Conservation (phyloP, 176 grass and related monocot genomes). For the Carex littledalei region DNA sequence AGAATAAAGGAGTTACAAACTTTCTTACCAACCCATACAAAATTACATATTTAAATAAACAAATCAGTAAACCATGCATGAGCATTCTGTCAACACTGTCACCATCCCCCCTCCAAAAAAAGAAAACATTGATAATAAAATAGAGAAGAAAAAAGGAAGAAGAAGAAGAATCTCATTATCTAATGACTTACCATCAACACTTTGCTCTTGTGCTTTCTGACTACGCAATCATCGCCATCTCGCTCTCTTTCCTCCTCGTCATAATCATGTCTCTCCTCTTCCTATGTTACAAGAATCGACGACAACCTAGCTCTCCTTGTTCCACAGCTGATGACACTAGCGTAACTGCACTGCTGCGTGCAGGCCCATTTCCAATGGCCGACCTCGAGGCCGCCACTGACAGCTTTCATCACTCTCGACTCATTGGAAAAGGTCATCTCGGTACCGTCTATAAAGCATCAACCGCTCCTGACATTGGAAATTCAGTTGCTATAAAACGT, state of each 20-base stretch:
- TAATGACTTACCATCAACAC: constrained; percentile 14
- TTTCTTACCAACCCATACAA: neutral
- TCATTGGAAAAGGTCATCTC: constrained; percentile 42
- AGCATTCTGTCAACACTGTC: neutral
- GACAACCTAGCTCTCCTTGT: neutral
- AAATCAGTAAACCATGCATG: neutral
- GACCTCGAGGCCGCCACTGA: constrained; percentile 60
- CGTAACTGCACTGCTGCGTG: constrained; percentile 12
- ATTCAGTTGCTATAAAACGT: constrained; percentile 48
- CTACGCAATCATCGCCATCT: constrained; percentile 24
- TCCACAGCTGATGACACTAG: neutral
- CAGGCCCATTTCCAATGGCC: constrained; percentile 28
- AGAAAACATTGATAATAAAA: neutral
- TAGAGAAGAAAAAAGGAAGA: neutral
- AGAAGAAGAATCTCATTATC: neutral
- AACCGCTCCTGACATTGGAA: constrained; percentile 1
- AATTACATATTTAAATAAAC: neutral
- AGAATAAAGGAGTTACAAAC: neutral
- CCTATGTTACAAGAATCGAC: constrained; percentile 31
- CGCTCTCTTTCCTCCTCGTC: constrained; percentile 21
- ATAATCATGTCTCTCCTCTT: constrained; percentile 26
- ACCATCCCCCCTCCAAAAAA: too few species aligned
- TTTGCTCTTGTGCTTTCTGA: constrained; percentile 17
- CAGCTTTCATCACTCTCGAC: constrained; percentile 48
- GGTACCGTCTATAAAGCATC: constrained; percentile 48